Evolutionary conservation across 1,284 basidiomycete genomes (phyloP).

Genomic region (Coniophora puteana): DNA sequence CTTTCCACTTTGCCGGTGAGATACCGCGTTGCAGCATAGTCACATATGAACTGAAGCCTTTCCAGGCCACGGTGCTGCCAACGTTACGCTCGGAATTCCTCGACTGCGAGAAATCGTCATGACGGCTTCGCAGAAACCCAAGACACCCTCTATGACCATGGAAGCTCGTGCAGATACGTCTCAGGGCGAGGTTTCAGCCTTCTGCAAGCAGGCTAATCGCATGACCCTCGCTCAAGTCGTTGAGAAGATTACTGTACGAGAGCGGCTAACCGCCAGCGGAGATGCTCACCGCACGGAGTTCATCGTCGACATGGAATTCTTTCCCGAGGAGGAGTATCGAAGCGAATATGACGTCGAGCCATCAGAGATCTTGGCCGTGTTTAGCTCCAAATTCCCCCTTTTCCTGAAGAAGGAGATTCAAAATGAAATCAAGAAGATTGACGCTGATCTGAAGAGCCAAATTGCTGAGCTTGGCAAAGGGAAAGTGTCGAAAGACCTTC

Average conservation of each 20-base stretch:
- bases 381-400: constrained; percentile 80
- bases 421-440: constrained; percentile 83
- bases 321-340: constrained; percentile 82
- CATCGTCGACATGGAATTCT: constrained; percentile 82
- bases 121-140: constrained; percentile 96
- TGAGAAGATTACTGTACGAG: constrained; percentile 81
- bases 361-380: constrained; percentile 70
- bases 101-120: constrained; percentile 99
- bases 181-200: constrained; percentile 62
- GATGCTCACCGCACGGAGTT: constrained; percentile 78
- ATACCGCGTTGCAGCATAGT: constrained; percentile 11
- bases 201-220: constrained; percentile 90
- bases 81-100: constrained; percentile 98
- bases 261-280: constrained; percentile 70
- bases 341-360: constrained; percentile 83
- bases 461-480: constrained; percentile 83
- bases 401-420: constrained; percentile 85
- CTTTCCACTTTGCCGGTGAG: constrained; percentile 96
- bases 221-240: constrained; percentile 89
- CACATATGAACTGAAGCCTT: no score
- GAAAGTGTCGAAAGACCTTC: constrained; percentile 46
- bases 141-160: constrained; percentile 98
- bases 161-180: constrained; percentile 57
- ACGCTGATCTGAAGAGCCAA: constrained; percentile 80
- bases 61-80: constrained; percentile 94